These are phyloP conservation scores for Aphanomyces astaci DNA, from an alignment of 352 stramenopile species.

Conservation along the genomic window DNA sequence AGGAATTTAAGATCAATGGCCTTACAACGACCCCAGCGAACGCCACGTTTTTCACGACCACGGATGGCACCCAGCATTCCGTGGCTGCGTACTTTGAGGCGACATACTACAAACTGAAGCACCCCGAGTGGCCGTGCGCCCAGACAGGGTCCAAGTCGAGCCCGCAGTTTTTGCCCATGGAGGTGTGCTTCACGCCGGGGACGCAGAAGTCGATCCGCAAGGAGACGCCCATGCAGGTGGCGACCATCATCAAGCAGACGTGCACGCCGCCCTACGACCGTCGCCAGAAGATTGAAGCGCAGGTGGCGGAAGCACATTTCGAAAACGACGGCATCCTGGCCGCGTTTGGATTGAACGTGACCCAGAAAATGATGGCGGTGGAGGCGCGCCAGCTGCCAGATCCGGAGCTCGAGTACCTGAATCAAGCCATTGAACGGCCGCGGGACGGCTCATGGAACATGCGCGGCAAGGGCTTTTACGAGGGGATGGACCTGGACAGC, in stretches of 20 bases:
- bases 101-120: constrained; percentile 44
- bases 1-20: constrained; percentile 56
- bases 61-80: constrained; percentile 28
- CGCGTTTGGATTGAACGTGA: constrained; percentile 54
- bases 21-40: constrained; percentile 35
- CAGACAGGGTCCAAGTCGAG: constrained; percentile 64
- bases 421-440: constrained; percentile 50
- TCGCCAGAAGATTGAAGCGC: constrained; percentile 50
- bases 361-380: constrained; percentile 43
- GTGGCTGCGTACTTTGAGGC: constrained; percentile 53
- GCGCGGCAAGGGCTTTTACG: constrained; percentile 43
- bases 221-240: constrained; percentile 66
- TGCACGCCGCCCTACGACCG: constrained; percentile 49
- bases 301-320: constrained; percentile 51
- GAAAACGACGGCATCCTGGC: constrained; percentile 39
- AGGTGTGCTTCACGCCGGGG: constrained; percentile 63
- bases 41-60: constrained; percentile 28
- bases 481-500: constrained; percentile 34
- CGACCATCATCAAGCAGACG: constrained; percentile 72
- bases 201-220: constrained; percentile 72
- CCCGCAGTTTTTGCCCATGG: constrained; percentile 72
- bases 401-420: constrained; percentile 44
- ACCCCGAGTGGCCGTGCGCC: constrained; percentile 66
- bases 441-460: constrained; percentile 63
- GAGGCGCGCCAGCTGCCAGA: constrained; percentile 40